Percentiles rank a stretch among this genome's conserved stretches.
These are phyloP conservation scores for Diplotaxis tenuifolia DNA, from an alignment of 345 rosid species.

Conservation along the genomic window DNA sequence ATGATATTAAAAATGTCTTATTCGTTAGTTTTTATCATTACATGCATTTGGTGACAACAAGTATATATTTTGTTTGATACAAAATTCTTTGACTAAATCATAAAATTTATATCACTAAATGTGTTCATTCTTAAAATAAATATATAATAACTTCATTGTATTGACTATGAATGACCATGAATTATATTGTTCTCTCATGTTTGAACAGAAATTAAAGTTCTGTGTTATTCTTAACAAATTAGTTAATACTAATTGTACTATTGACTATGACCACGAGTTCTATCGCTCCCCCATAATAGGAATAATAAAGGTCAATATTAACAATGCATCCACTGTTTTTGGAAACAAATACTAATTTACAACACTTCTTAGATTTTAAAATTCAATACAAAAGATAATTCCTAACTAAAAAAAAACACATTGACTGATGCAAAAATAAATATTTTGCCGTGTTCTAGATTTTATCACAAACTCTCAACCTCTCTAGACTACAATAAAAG, in stretches of 20 bases:
- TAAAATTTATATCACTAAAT: background rate
- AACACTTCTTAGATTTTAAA: background rate
- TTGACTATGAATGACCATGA: background rate
- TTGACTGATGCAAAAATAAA: too few relatives aligned
- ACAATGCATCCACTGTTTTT: background rate
- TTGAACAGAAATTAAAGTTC: too few relatives aligned
- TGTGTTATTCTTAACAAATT: too few relatives aligned
- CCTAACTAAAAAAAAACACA: too few relatives aligned
- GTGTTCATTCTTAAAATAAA: background rate
- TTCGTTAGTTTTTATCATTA: background rate
- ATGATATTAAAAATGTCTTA: background rate
- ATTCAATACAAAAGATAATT: too few relatives aligned
- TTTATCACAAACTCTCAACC: background rate
- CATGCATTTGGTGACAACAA: background rate
- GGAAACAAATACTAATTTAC: background rate
- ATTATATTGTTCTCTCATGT: too few relatives aligned
- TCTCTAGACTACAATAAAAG: background rate
- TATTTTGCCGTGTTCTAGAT: background rate
- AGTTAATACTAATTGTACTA: too few relatives aligned
- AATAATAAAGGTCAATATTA: background rate
- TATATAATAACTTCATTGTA: background rate
- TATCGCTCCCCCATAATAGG: background rate
- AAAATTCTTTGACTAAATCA: background rate
- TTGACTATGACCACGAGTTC: too few relatives aligned
- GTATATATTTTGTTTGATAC: background rate